Conservation (phyloP, 352 stramenopile species). For the Globisporangium abappressorium region DNA sequence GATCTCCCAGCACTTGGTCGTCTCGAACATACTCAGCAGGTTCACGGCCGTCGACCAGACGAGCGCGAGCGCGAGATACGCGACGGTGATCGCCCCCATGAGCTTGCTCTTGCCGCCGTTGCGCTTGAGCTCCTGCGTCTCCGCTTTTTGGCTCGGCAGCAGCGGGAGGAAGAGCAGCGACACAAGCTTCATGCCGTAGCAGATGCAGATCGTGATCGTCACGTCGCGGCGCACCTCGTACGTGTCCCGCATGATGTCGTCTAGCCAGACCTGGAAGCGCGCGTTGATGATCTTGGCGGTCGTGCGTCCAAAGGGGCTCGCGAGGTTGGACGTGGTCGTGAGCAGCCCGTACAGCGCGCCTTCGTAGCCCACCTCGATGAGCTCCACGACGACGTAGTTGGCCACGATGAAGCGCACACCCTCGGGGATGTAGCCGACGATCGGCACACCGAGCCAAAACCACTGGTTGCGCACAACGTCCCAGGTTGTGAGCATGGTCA, state of each 20-base stretch:
- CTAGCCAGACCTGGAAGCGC: constrained; percentile 47
- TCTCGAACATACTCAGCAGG: constrained; percentile 45
- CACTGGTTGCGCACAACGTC: constrained; percentile 58
- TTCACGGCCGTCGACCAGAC: constrained; percentile 42
- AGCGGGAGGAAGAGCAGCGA: constrained; percentile 47
- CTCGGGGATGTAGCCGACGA: constrained; percentile 48
- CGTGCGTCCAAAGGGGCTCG: constrained; percentile 38
- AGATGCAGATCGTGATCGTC: constrained; percentile 58
- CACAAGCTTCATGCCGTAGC: constrained; percentile 52
- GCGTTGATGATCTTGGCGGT: constrained; percentile 52
- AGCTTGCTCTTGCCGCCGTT: constrained; percentile 33
- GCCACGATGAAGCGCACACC: constrained; percentile 58
- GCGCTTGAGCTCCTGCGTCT: constrained; percentile 46
- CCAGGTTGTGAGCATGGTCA: constrained; percentile 55
- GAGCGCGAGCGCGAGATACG: constrained; percentile 32
- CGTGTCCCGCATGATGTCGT: constrained; percentile 46
- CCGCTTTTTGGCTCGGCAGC: constrained; percentile 44
- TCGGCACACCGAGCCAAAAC: constrained; percentile 56
- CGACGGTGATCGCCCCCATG: constrained; percentile 35
- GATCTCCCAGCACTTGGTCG: constrained; percentile 58
- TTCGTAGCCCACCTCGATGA: constrained; percentile 47
- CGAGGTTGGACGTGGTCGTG: constrained; percentile 50
- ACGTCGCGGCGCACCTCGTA: constrained; percentile 46
- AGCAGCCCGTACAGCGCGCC: constrained; percentile 53
- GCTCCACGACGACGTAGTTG: constrained; percentile 62